A percentile compares a stretch with the other conserved stretches of the same genome.
phyloP scores from a whole-genome alignment of 768 basidiomycete species.

The Termitomyces sp. region DNA sequence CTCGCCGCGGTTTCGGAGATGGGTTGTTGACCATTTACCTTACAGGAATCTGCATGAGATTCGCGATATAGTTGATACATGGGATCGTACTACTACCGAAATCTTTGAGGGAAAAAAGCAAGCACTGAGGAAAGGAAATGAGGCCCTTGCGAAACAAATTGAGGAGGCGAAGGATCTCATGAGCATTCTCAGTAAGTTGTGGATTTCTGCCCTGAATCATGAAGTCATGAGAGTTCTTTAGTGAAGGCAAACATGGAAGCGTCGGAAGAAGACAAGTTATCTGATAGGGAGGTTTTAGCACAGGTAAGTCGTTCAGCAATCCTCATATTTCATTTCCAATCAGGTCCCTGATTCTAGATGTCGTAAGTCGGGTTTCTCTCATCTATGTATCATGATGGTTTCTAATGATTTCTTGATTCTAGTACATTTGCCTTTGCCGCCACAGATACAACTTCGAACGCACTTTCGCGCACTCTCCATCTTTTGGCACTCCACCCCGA shows the following conservation, averaged over 20 bases:
- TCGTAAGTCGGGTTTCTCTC: conserved; percentile 8
- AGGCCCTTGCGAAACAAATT: not conserved
- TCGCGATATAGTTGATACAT: conserved; percentile 6
- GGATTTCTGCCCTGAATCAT: not conserved
- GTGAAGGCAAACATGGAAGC: conserved; percentile 7
- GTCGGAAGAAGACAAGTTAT: conserved; percentile 14
- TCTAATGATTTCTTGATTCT: not conserved
- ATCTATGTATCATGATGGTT: too few species aligned
- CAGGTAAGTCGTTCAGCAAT: not conserved
- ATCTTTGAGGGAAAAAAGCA: not conserved
- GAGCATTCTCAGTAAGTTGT: not conserved
- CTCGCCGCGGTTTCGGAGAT: conserved; percentile 10
- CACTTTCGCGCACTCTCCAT: not conserved
- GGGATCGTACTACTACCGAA: conserved; percentile 1
- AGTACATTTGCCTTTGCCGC: not conserved
- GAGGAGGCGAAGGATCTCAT: not conserved
- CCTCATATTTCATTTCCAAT: not conserved
- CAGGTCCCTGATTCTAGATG: conserved; percentile 5
- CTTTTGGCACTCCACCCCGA: not conserved
- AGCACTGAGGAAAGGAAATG: not conserved
- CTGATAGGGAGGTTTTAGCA: not conserved
- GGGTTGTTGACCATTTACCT: conserved; percentile 9
- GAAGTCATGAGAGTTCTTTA: not conserved
- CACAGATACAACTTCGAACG: not conserved
- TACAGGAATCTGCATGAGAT: not conserved